Conservation (phyloP, 257 asterid species). For the Solanum stenotomum region DNA sequence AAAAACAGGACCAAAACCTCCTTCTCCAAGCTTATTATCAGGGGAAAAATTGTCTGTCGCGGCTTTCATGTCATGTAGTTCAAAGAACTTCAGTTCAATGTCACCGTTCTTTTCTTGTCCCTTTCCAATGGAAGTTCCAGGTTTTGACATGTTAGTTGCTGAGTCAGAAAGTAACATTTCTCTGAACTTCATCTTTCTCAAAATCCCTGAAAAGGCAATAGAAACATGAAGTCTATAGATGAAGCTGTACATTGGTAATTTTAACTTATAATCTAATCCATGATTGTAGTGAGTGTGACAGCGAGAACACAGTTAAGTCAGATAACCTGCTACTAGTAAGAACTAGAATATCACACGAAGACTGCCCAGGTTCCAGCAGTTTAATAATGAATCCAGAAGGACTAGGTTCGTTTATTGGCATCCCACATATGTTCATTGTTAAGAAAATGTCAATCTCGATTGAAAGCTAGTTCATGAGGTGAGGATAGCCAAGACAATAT, state of each 20-base stretch:
- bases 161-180: not conserved
- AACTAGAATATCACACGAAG: not conserved
- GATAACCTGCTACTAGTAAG: not conserved
- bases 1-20: constrained; percentile 32
- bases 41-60: constrained; percentile 15
- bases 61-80: not conserved
- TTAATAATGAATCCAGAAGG: not conserved
- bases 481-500: not conserved
- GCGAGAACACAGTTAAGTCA: no score
- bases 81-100: not conserved
- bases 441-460: not conserved
- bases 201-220: not conserved
- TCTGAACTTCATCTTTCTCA: not conserved
- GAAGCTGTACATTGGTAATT: constrained; percentile 7
- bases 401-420: not conserved
- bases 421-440: not conserved
- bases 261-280: not conserved
- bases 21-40: constrained; percentile 24
- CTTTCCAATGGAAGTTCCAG: not conserved
- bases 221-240: not conserved
- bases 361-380: not conserved
- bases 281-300: not conserved
- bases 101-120: not conserved
- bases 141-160: not conserved
- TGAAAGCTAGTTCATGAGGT: not conserved